phyloP scores from a whole-genome alignment of 768 basidiomycete species.

The Cyathus striatus region DNA sequence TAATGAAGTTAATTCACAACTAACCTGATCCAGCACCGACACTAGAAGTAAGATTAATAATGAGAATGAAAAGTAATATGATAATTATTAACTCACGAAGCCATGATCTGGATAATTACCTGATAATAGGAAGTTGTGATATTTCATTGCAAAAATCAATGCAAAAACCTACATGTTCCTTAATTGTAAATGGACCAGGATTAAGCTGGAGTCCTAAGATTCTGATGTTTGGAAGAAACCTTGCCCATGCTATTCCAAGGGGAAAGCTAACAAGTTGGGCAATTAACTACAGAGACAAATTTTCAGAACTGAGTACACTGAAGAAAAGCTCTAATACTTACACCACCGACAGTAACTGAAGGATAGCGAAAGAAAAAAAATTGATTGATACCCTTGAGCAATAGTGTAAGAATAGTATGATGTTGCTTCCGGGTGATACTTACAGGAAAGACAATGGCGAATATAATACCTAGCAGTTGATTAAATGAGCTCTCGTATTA shows the following conservation, averaged over 20 bases:
- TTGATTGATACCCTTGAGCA: conserved; percentile 55
- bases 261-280: conserved; percentile 70
- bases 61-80: no score
- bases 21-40: conserved; percentile 32
- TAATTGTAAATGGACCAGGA: conserved; percentile 70
- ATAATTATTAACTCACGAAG: no score
- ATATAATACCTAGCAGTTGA: no score
- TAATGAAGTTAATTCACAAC: no score
- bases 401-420: not conserved
- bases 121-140: no score
- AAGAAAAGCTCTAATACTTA: conserved; percentile 26
- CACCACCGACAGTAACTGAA: conserved; percentile 51
- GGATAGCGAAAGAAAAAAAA: conserved; percentile 79
- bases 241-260: conserved; percentile 54
- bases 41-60: conserved; percentile 48
- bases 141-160: no score
- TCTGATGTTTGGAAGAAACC: conserved; percentile 43
- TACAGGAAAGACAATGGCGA: conserved; percentile 58
- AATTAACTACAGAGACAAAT: conserved; percentile 36
- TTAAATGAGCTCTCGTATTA: no score
- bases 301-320: not conserved
- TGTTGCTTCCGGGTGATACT: conserved; percentile 6
- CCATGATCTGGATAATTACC: no score
- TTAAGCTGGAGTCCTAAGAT: conserved; percentile 51
- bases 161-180: conserved; percentile 73